A percentile compares a stretch with the other conserved stretches of the same genome.
Conservation (phyloP, 306 rosid genomes). For the Lithocarpus polystachyus region DNA sequence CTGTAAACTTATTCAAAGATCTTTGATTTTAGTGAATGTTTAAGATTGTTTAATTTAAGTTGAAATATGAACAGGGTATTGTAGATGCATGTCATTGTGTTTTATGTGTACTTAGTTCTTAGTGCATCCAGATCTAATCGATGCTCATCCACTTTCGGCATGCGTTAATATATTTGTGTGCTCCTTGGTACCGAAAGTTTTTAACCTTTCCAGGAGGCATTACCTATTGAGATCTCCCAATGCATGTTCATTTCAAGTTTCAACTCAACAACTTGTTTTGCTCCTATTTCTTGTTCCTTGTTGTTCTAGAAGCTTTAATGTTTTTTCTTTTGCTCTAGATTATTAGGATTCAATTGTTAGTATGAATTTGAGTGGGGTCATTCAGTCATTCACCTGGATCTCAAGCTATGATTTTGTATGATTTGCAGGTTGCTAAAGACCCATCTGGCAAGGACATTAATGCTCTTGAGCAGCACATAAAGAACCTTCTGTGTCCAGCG, state of each 20-base stretch:
- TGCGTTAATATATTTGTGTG: background rate
- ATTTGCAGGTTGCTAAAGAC: conserved; percentile 71
- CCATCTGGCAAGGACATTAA: conserved; percentile 74
- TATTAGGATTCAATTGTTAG: background rate
- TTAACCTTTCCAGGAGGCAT: background rate
- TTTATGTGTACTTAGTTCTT: background rate
- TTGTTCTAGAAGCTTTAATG: background rate
- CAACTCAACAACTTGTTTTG: background rate
- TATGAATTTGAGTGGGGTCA: background rate
- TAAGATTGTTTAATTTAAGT: background rate
- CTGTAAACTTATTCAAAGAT: background rate
- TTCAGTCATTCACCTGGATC: background rate
- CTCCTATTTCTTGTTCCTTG: background rate
- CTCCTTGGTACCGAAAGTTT: background rate
- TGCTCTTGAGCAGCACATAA: conserved; percentile 75
- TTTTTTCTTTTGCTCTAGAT: background rate
- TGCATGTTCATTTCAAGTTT: background rate
- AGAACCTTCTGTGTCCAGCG: conserved; percentile 69
- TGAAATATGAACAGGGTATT: background rate
- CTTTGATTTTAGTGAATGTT: background rate
- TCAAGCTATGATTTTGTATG: background rate
- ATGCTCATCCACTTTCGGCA: too few relatives aligned
- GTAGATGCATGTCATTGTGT: background rate
- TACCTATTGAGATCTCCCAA: background rate
- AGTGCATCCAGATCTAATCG: background rate